Evolutionary conservation across 1,284 basidiomycete genomes (phyloP).

Genomic region (Leccinum ponderosum): DNA sequence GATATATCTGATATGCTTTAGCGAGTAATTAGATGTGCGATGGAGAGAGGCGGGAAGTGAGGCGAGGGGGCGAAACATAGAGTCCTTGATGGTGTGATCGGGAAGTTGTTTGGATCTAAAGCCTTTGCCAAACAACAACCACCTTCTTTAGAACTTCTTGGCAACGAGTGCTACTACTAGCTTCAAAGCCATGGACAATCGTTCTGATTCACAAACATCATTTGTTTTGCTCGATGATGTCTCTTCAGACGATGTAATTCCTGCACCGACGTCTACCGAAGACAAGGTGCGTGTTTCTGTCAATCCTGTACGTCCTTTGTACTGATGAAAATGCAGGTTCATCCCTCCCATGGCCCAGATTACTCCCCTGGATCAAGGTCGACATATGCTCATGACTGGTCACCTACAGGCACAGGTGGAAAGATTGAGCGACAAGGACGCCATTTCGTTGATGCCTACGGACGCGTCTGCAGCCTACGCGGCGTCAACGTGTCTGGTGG

Average conservation of each 20-base stretch:
- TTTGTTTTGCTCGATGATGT: conserved; percentile 28
- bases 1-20: conserved; percentile 6
- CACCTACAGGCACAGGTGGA: conserved; percentile 55
- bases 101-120: conserved; percentile 31
- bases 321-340: conserved; percentile 23
- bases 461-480: conserved; percentile 73
- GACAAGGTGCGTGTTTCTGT: conserved; percentile 4
- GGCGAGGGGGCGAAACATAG: conserved; percentile 13
- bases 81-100: neutral
- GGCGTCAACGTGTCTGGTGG: conserved; percentile 83
- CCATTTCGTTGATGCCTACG: conserved; percentile 76
- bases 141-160: neutral
- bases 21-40: neutral
- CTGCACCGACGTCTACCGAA: neutral
- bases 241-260: neutral
- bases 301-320: neutral
- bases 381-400: conserved; percentile 77
- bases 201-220: conserved; percentile 29
- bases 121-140: conserved; percentile 29
- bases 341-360: conserved; percentile 43
- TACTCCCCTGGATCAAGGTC: conserved; percentile 48
- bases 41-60: neutral
- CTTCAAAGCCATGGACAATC: conserved; percentile 12
- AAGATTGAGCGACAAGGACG: conserved; percentile 60
- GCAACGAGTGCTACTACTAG: neutral